Evolutionary conservation across 1,284 basidiomycete genomes (phyloP).

Genomic region (Trichosporon asahii): DNA sequence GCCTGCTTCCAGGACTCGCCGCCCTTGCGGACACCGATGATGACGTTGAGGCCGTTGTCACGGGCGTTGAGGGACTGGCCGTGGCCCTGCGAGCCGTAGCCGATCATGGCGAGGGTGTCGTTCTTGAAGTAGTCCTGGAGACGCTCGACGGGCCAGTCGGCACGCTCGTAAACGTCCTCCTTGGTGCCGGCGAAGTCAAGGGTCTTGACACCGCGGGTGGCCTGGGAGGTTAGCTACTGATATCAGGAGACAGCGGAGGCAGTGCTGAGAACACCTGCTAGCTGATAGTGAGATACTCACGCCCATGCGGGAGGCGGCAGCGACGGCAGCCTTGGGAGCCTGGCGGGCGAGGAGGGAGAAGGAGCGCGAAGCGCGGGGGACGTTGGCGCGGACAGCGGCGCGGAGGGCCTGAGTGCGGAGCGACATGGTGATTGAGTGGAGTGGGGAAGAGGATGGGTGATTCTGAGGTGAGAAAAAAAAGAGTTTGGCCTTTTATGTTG

Average conservation of each 20-base stretch:
- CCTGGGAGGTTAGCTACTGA: slow-evolving; percentile 28
- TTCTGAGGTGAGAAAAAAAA: slow-evolving; percentile 8
- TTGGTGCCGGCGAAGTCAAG: slow-evolving; percentile 96
- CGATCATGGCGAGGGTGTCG: slow-evolving; percentile 97
- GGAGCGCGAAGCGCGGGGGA: slow-evolving; percentile 55
- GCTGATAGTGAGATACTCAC: slow-evolving; percentile 27
- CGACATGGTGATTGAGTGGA: slow-evolving; percentile 36
- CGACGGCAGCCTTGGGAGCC: slow-evolving; percentile 47
- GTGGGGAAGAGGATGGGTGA: slow-evolving; percentile 7
- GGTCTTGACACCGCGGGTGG: slow-evolving; percentile 82
- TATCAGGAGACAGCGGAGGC: background rate
- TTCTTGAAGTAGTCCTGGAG: slow-evolving; percentile 99
- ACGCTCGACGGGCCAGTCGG: slow-evolving; percentile 96
- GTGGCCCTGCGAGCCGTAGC: slow-evolving; percentile 96
- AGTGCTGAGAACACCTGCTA: background rate
- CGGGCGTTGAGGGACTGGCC: slow-evolving; percentile 98
- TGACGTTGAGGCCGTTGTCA: slow-evolving; percentile 98
- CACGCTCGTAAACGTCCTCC: slow-evolving; percentile 94
- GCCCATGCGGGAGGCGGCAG: slow-evolving; percentile 47
- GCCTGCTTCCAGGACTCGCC: slow-evolving; percentile 95
- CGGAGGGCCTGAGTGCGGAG: slow-evolving; percentile 50
- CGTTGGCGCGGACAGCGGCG: slow-evolving; percentile 53
- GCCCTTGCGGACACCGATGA: slow-evolving; percentile 95
- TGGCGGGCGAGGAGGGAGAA: slow-evolving; percentile 66
- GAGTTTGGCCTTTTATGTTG: background rate